Evolutionary conservation across 331 rosid species (phyloP).

Genomic region (Acacia concinna): DNA sequence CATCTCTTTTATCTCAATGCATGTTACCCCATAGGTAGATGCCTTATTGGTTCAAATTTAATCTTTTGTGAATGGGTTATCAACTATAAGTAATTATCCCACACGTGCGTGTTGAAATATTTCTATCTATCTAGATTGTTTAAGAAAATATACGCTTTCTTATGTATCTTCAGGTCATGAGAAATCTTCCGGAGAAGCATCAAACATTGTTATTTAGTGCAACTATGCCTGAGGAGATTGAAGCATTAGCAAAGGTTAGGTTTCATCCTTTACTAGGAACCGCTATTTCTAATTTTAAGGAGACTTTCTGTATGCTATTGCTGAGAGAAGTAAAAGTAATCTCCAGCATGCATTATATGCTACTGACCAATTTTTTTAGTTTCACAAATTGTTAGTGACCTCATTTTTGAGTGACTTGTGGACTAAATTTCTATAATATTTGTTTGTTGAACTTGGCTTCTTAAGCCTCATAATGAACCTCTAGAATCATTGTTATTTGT

Average conservation of each 20-base stretch:
- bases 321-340: neutral
- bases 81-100: neutral
- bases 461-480: neutral
- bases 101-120: neutral
- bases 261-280: conserved; percentile 22
- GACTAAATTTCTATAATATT: conserved; percentile 9
- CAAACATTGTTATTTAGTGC: conserved; percentile 88
- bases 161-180: conserved; percentile 62
- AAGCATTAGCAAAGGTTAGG: conserved; percentile 69
- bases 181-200: conserved; percentile 75
- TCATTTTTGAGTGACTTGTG: neutral
- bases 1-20: neutral
- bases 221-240: conserved; percentile 89
- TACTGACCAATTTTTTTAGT: neutral
- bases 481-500: conserved; percentile 11
- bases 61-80: conserved; percentile 4
- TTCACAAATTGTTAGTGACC: neutral
- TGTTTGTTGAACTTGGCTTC: neutral
- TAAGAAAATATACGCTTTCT: conserved; percentile 24
- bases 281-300: conserved; percentile 17
- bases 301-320: conserved; percentile 19
- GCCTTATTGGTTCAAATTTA: neutral
- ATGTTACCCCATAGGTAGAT: neutral
- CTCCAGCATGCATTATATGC: conserved; percentile 14
- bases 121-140: conserved; percentile 1